These are phyloP conservation scores for Ailanthus altissimus DNA, from an alignment of 345 rosid genomes.

Conservation along the genomic window DNA sequence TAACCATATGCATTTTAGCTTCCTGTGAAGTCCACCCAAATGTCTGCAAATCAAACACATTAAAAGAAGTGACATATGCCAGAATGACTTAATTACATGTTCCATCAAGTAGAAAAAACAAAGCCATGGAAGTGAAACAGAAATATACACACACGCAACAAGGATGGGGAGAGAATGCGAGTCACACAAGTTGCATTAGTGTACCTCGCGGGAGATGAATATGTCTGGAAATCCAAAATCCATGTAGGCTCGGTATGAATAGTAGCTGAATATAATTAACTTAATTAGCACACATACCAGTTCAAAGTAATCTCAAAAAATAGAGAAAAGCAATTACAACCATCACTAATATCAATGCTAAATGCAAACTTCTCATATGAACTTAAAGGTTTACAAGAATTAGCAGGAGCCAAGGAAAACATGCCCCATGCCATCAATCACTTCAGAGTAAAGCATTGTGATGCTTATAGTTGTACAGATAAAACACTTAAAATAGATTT, in stretches of 20 bases:
- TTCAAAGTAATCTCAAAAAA: background rate
- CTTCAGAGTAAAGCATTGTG: background rate
- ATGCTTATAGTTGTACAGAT: background rate
- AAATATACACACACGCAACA: background rate
- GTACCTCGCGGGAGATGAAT: constrained; percentile 98
- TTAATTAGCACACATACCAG: constrained; percentile 22
- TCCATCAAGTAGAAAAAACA: background rate
- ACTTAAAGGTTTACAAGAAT: background rate
- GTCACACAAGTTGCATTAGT: constrained; percentile 1
- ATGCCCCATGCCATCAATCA: background rate
- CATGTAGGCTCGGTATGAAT: constrained; percentile 73
- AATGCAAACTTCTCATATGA: background rate
- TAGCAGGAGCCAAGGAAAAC: background rate
- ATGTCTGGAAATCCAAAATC: constrained; percentile 88
- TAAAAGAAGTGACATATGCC: constrained; percentile 16
- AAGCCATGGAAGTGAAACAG: constrained; percentile 11
- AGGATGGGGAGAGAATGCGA: background rate
- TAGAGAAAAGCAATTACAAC: background rate
- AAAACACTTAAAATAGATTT: background rate
- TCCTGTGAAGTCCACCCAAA: constrained; percentile 96
- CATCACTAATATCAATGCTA: background rate
- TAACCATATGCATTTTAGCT: constrained; percentile 92
- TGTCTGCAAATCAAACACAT: constrained; percentile 49
- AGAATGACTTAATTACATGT: constrained; percentile 1
- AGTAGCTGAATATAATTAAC: constrained; percentile 59